Conservation (phyloP, 208 protist species). For the Acanthamoeba triangularis region DNA sequence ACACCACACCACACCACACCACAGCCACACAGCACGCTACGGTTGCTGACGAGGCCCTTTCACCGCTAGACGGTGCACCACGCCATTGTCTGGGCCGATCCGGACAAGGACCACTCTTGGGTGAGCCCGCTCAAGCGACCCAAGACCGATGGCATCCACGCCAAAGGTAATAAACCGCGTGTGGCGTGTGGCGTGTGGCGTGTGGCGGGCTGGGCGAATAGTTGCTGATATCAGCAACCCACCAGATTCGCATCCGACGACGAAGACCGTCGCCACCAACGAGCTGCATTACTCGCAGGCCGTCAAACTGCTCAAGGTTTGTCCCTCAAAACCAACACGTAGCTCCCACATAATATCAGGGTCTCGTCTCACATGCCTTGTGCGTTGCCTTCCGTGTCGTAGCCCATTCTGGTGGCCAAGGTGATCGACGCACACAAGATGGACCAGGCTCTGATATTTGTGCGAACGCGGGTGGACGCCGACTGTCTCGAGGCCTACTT, state of each 20-base stretch:
- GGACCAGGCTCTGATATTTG: constrained; percentile 91
- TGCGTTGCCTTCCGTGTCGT: not conserved
- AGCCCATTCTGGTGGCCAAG: constrained; percentile 81
- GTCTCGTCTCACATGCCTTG: not conserved
- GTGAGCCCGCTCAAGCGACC: not conserved
- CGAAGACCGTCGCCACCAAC: constrained; percentile 6
- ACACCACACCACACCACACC: not conserved
- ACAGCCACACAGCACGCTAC: not conserved
- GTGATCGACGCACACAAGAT: constrained; percentile 89
- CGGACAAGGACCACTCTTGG: constrained; percentile 73
- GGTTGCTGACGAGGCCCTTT: not conserved
- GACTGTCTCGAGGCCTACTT: constrained; percentile 88
- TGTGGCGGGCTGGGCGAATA: not conserved
- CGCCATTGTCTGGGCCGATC: constrained; percentile 84
- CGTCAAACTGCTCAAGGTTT: constrained; percentile 84
- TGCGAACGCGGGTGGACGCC: constrained; percentile 88
- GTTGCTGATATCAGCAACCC: not conserved
- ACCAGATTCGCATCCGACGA: not conserved
- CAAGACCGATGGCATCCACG: constrained; percentile 84
- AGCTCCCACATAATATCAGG: too few species aligned
- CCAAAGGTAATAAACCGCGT: constrained; percentile 62
- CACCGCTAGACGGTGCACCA: constrained; percentile 88
- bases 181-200: too few species aligned
- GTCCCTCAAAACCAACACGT: not conserved
- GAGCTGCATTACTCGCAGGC: constrained; percentile 83